Percentiles rank a stretch among this genome's conserved stretches.
These are phyloP conservation scores for Castanea crenata DNA, from an alignment of 306 rosid species.

Conservation along the genomic window DNA sequence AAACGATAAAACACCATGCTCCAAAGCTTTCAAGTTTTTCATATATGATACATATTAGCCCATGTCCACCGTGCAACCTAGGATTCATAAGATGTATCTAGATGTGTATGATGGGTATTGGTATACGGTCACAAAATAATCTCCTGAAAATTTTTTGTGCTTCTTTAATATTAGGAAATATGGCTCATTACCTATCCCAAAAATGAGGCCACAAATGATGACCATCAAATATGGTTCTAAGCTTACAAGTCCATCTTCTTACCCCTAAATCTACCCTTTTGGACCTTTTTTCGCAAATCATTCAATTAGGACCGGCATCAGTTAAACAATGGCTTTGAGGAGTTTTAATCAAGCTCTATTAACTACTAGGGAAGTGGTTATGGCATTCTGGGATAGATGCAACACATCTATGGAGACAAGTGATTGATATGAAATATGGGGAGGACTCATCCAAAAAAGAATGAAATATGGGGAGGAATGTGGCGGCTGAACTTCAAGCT, in stretches of 20 bases:
- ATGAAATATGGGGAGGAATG: too few relatives aligned
- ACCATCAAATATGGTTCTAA: background rate
- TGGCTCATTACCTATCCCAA: background rate
- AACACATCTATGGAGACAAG: too few relatives aligned
- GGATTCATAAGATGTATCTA: background rate
- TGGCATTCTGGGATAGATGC: too few relatives aligned
- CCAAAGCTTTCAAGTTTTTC: background rate
- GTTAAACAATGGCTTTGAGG: too few relatives aligned
- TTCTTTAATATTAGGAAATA: background rate
- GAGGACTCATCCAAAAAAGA: too few relatives aligned
- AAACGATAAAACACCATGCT: background rate
- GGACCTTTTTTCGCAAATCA: background rate
- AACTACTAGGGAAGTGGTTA: too few relatives aligned
- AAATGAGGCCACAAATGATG: background rate
- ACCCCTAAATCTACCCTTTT: background rate
- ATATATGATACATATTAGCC: background rate
- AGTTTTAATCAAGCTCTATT: too few relatives aligned
- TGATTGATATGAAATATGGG: too few relatives aligned
- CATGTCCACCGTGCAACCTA: background rate
- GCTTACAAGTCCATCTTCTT: background rate
- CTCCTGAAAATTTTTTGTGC: background rate
- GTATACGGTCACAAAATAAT: background rate
- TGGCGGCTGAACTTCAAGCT: too few relatives aligned
- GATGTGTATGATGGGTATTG: background rate
- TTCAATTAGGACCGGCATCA: background rate